A percentile compares a stretch with the other conserved stretches of the same genome.
phyloP scores from a whole-genome alignment of 1,284 basidiomycete genomes.

The Rhodotorula sp. region DNA sequence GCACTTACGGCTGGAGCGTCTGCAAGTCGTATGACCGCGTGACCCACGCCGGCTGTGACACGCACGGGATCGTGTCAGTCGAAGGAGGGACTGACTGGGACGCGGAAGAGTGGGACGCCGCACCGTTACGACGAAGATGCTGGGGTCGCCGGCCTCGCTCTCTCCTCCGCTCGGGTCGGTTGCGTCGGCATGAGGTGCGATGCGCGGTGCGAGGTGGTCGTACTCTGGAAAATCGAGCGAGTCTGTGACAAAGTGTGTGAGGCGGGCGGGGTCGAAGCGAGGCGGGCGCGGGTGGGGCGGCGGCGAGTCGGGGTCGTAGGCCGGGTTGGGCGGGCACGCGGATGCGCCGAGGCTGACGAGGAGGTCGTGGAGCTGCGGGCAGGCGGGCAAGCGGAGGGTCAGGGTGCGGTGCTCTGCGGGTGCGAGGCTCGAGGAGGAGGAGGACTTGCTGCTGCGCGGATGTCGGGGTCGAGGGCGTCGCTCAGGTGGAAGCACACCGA shows the following conservation, averaged over 20 bases:
- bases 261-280: conserved; percentile 32
- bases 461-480: no score
- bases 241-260: conserved; percentile 57
- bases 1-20: conserved; percentile 61
- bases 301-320: neutral
- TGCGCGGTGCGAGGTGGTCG: neutral
- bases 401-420: neutral
- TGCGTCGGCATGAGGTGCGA: neutral
- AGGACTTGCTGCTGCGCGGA: no score
- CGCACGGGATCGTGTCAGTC: neutral
- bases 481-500: no score
- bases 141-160: conserved; percentile 51
- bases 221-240: conserved; percentile 60
- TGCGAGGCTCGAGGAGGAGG: no score
- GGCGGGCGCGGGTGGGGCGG: neutral
- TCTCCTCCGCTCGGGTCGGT: neutral
- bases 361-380: conserved; percentile 6
- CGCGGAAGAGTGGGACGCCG: no score
- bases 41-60: conserved; percentile 64
- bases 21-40: conserved; percentile 64
- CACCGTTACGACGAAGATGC: conserved; percentile 55
- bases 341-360: conserved; percentile 11
- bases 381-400: neutral
- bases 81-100: neutral
- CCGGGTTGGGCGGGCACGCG: conserved; percentile 2